Evolutionary conservation across 306 rosid species (phyloP).

Genomic region (Parietaria judaica): DNA sequence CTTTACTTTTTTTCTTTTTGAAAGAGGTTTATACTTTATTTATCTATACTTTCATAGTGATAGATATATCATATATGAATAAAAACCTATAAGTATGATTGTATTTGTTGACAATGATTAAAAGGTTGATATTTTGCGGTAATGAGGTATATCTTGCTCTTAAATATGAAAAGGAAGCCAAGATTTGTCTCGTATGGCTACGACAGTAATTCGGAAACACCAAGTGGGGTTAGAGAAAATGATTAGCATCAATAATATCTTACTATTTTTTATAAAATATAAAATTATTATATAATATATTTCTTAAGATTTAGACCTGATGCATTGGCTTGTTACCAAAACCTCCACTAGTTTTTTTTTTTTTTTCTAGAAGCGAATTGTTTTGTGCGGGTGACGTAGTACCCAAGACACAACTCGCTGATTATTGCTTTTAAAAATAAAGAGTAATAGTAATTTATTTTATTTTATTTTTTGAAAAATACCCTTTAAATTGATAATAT

Average conservation of each 20-base stretch:
- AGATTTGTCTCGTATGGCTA: background rate
- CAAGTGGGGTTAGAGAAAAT: constrained; percentile 16
- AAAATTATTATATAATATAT: background rate
- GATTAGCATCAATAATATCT: constrained; percentile 9
- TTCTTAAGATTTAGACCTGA: constrained; percentile 4
- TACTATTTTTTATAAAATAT: background rate
- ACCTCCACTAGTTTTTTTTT: constrained; percentile 6
- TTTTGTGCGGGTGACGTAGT: constrained; percentile 26
- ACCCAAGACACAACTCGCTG: background rate
- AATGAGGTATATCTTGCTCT: background rate
- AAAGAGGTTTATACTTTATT: no score
- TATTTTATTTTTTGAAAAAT: no score
- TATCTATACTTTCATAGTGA: no score
- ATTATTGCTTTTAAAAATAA: no score
- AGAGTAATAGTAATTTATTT: background rate
- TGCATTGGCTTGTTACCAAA: constrained; percentile 15
- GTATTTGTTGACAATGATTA: background rate
- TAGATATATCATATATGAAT: no score
- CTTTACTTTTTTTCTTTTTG: no score
- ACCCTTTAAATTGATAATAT: background rate
- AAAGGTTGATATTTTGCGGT: background rate
- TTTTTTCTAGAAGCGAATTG: constrained; percentile 14
- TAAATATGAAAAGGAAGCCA: background rate
- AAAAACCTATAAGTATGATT: no score
- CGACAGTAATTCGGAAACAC: background rate